A percentile compares a stretch with the other conserved stretches of the same genome.
Evolutionary conservation across 2,329 filamentous ascomycete genomes (phyloP).

Genomic region (Sarocladiaceae sp.): DNA sequence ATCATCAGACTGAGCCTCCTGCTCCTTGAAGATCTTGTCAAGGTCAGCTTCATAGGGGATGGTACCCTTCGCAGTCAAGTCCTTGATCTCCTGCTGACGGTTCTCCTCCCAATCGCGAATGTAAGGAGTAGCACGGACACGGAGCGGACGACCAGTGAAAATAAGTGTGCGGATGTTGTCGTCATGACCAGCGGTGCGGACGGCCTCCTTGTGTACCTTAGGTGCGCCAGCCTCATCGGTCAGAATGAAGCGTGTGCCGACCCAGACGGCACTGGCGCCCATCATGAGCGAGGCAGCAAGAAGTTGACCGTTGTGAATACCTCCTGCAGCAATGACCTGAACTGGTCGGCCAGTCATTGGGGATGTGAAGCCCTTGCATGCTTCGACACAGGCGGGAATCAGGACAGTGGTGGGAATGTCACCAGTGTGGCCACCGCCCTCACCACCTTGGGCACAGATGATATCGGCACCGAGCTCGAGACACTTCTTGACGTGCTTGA

Average conservation of each 20-base stretch:
- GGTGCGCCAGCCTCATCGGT: constrained; percentile 92
- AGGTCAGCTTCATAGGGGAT: constrained; percentile 94
- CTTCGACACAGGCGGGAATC: constrained; percentile 85
- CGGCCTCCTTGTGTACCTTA: constrained; percentile 90
- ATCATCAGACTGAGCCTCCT: constrained; percentile 59
- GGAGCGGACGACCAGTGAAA: constrained; percentile 93
- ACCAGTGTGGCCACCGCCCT: constrained; percentile 95
- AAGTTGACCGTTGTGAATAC: constrained; percentile 88
- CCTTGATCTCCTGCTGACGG: constrained; percentile 83
- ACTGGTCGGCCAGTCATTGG: constrained; percentile 84
- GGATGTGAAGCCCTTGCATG: constrained; percentile 75
- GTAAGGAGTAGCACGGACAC: constrained; percentile 90
- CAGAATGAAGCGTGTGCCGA: constrained; percentile 93
- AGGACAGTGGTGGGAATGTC: constrained; percentile 89
- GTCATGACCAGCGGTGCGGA: constrained; percentile 85
- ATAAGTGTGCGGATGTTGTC: constrained; percentile 97
- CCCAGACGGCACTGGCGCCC: constrained; percentile 89
- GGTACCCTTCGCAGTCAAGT: constrained; percentile 81
- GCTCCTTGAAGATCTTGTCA: constrained; percentile 67
- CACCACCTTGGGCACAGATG: constrained; percentile 97
- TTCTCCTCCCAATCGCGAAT: constrained; percentile 96
- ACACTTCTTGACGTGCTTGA: constrained; percentile 97
- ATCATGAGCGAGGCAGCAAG: constrained; percentile 89
- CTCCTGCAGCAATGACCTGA: constrained; percentile 88
- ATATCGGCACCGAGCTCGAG: constrained; percentile 89